Evolutionary conservation across 192 early-diverging fungal species (phyloP).

Genomic region (Gryganskiella cystojenkinii): DNA sequence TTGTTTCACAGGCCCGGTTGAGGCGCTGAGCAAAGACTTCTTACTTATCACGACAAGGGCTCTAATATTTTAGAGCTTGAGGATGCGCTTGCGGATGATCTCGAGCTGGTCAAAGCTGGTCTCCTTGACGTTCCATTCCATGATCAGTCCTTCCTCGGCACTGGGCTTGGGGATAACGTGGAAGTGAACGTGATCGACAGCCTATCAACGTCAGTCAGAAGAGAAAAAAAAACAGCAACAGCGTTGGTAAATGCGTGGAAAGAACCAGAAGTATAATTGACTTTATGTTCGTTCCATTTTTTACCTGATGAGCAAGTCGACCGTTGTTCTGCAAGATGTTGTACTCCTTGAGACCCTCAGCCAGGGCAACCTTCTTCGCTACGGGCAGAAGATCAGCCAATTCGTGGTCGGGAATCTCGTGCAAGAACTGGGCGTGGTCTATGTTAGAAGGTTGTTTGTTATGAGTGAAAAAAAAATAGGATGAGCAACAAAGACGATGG

Average conservation of each 20-base stretch:
- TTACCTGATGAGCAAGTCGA: constrained; percentile 65
- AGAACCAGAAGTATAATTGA: not conserved
- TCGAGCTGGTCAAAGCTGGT: constrained; percentile 64
- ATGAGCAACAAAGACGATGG: not conserved
- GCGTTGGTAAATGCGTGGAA: not conserved
- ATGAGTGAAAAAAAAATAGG: not conserved
- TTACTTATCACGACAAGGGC: too few species aligned
- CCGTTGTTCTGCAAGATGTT: constrained; percentile 91
- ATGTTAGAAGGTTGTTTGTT: too few species aligned
- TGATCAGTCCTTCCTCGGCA: constrained; percentile 72
- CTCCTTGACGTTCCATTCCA: constrained; percentile 72
- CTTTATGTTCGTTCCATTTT: not conserved
- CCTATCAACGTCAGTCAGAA: constrained; percentile 60
- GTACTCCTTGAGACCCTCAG: constrained; percentile 73
- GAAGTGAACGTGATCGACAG: constrained; percentile 94
- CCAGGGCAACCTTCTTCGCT: constrained; percentile 90
- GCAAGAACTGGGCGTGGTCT: constrained; percentile 91
- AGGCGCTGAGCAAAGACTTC: too few species aligned
- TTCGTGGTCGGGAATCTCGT: constrained; percentile 87
- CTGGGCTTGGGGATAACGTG: constrained; percentile 87
- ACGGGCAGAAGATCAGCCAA: constrained; percentile 86
- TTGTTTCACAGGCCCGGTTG: too few species aligned
- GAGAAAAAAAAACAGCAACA: constrained; percentile 1
- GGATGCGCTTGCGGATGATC: constrained; percentile 49
- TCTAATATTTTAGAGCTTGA: constrained; percentile 31